Conservation (phyloP, 306 rosid species). For the Rosa chinensis region DNA sequence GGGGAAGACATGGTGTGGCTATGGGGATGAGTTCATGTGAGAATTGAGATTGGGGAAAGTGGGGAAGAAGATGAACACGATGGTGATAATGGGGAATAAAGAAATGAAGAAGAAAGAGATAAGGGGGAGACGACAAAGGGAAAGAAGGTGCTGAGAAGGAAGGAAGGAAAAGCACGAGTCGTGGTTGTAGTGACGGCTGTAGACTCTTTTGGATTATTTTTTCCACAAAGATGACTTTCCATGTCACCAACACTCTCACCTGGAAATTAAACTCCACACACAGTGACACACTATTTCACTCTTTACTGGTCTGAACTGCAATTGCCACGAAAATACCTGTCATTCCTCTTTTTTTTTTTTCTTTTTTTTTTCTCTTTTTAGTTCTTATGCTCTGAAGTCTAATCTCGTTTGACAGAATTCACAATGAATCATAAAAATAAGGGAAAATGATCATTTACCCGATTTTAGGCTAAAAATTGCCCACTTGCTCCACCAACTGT, state of each 20-base stretch:
- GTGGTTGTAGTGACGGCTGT: neutral
- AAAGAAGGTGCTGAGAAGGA: neutral
- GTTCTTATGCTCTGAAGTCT: no score
- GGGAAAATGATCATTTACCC: no score
- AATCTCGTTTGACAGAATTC: no score
- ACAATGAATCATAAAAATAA: no score
- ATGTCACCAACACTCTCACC: constrained; percentile 2
- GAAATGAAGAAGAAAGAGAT: neutral
- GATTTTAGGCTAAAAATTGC: no score
- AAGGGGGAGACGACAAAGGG: neutral
- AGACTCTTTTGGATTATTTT: neutral
- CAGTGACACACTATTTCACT: neutral
- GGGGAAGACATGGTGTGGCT: neutral
- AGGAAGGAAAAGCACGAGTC: neutral
- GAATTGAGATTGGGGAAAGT: constrained; percentile 1
- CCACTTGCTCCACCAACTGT: no score
- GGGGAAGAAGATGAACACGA: neutral
- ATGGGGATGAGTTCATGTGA: neutral
- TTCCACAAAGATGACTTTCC: constrained; percentile 11
- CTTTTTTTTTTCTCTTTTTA: no score
- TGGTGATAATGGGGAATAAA: neutral
- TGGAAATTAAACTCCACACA: neutral
- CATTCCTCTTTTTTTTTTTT: neutral
- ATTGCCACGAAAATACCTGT: neutral
- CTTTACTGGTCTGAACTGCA: neutral